Conservation (phyloP, 768 basidiomycete genomes). For the Gymnopilus dilepis region DNA sequence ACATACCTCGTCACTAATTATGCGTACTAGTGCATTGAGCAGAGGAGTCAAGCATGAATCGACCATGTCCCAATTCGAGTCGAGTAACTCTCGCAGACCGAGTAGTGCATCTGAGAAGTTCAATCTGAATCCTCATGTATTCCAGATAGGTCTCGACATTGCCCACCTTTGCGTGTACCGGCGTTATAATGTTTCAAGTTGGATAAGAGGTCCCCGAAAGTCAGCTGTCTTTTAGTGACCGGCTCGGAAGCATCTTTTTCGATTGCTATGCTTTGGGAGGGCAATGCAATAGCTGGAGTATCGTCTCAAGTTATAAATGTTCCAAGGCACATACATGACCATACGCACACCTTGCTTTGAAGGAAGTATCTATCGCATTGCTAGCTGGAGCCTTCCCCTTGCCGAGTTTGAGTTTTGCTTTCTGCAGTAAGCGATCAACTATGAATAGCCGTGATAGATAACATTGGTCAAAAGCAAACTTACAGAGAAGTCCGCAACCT, state of each 20-base stretch:
- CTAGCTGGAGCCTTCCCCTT: constrained; percentile 84
- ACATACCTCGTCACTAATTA: constrained; percentile 84
- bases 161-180: constrained; percentile 71
- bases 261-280: constrained; percentile 75
- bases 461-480: constrained; percentile 21
- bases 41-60: constrained; percentile 57
- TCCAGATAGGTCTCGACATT: not conserved
- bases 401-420: constrained; percentile 95
- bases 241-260: constrained; percentile 63
- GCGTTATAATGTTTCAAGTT: constrained; percentile 87
- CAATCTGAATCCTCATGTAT: not conserved
- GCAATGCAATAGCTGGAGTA: constrained; percentile 84
- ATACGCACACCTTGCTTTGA: constrained; percentile 87
- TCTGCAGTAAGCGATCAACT: constrained; percentile 66
- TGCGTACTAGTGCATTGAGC: constrained; percentile 63
- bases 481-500: constrained; percentile 87
- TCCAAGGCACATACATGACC: not conserved
- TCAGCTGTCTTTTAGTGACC: constrained; percentile 76
- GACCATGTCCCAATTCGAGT: constrained; percentile 61
- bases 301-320: constrained; percentile 19
- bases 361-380: constrained; percentile 95
- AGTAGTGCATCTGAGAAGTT: constrained; percentile 64
- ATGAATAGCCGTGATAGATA: constrained; percentile 1
- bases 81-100: constrained; percentile 76
- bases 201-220: constrained; percentile 75